Evolutionary conservation across 2,329 filamentous ascomycete genomes (phyloP).

Genomic region (Myriangium duriaei): DNA sequence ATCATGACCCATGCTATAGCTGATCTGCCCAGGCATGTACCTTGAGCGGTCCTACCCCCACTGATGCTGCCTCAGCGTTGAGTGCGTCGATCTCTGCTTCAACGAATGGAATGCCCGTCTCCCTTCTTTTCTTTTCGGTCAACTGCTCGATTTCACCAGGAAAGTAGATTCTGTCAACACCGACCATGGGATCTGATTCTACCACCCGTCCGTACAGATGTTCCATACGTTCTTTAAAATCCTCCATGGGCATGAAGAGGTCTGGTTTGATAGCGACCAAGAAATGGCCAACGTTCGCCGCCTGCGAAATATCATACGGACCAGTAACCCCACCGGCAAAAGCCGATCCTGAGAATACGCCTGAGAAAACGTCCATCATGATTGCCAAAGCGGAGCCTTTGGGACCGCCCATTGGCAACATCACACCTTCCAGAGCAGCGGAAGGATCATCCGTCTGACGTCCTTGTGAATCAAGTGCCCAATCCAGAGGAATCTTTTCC

Average conservation of each 20-base stretch:
- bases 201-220: conserved; percentile 45
- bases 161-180: conserved; percentile 44
- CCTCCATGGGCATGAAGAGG: conserved; percentile 23
- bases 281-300: conserved; percentile 30
- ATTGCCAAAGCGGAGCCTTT: conserved; percentile 67
- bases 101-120: conserved; percentile 38
- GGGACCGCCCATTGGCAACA: conserved; percentile 76
- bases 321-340: conserved; percentile 67
- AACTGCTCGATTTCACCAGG: conserved; percentile 46
- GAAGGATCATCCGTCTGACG: conserved; percentile 45
- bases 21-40: conserved; percentile 4
- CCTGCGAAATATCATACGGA: conserved; percentile 52
- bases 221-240: conserved; percentile 37
- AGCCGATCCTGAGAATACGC: conserved; percentile 61
- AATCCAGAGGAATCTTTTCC: conserved; percentile 54
- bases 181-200: conserved; percentile 39
- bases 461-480: conserved; percentile 62
- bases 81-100: conserved; percentile 36
- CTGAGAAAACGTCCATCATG: conserved; percentile 86
- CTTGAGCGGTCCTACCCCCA: conserved; percentile 20
- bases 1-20: background rate
- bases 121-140: conserved; percentile 29
- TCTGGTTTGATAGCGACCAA: conserved; percentile 26
- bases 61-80: conserved; percentile 37
- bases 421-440: conserved; percentile 60